These are phyloP conservation scores for Inonotus hispidus DNA, from an alignment of 1,284 basidiomycete species.

Conservation along the genomic window DNA sequence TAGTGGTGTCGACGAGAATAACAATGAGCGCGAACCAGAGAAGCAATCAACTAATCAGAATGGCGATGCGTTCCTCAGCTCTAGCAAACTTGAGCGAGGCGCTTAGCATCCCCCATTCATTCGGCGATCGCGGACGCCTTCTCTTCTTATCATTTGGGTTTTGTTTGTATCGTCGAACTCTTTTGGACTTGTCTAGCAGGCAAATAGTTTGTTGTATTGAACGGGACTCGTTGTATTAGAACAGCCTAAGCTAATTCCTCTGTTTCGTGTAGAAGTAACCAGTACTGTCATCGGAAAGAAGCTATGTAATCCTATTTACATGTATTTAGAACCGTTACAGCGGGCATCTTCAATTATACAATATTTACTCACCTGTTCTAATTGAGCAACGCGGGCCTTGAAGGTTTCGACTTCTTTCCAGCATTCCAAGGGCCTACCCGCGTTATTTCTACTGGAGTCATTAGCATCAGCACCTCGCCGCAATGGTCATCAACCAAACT, in stretches of 20 bases:
- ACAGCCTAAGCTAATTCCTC: background rate
- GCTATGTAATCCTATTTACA: slow-evolving; percentile 9
- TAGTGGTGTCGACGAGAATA: slow-evolving; percentile 8
- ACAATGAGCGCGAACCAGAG: background rate
- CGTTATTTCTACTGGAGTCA: slow-evolving; percentile 44
- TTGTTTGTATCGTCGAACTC: background rate
- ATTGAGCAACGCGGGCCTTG: slow-evolving; percentile 58
- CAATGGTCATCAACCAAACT: slow-evolving; percentile 26
- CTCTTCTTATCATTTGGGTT: background rate
- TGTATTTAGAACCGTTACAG: slow-evolving; percentile 12
- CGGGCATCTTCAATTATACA: background rate
- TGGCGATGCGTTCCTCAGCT: background rate
- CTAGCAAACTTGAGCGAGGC: background rate
- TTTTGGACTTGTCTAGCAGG: too few species aligned
- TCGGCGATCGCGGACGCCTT: background rate
- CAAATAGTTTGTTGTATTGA: background rate
- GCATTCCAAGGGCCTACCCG: slow-evolving; percentile 62
- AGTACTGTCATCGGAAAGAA: slow-evolving; percentile 10
- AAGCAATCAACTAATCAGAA: background rate
- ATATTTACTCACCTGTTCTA: slow-evolving; percentile 53
- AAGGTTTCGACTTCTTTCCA: slow-evolving; percentile 73
- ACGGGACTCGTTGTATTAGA: background rate
- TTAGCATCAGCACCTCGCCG: background rate
- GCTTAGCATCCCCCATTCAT: background rate
- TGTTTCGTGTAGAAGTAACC: background rate